Base-by-base conservation (phyloP, 2,329 filamentous ascomycete species). In the Chaetomium strumarium region DNA sequence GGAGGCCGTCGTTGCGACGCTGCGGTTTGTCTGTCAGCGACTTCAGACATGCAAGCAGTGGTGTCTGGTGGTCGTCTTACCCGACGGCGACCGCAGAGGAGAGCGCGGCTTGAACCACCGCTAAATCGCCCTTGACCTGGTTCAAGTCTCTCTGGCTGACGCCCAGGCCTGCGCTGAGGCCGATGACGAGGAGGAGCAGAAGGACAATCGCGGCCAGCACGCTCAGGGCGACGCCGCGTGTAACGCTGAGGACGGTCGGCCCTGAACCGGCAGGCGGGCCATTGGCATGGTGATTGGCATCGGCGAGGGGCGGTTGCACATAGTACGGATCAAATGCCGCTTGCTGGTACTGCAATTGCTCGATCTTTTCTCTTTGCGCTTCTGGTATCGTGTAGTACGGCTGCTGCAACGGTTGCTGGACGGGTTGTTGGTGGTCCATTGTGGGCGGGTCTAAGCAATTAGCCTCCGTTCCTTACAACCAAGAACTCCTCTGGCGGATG, bases 151-250 rank as follows among this genome's bases (percentile, higher is more conserved):
- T 48, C 45, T 64, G 63, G 56, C 60, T 65, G 10, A 64, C 59
- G 14, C 63, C 63, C 4, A 66, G 56, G 11, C 64, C 63, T 14
- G 64, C 63, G 39, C 56, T 53, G n/a, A 66, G 60, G 9, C 64
- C 64, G 33, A 66, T 63, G 41, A 64, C 60, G 30, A 55, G 31
- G 17, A 58, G 37, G 3, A 64, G 49, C 16, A 66, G 54, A n/a
- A 66, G 13, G 17, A 54, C 40, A 4, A 58, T 13, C 5, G 57
- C 47, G 20, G 36, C 51, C n/a, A 63, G 14, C 19, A 61, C 40
- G 17, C 29, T 40, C 17, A 62, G 31, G 36, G 55, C 60, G 16
- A 62, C 30, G 36, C 58, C 55, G 14, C 59, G 57, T 33, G 60
- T 64, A 33, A 60, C 52, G 16, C 50, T 57, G 38, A 59, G 33